Conservation (phyloP, 1,284 basidiomycete species). For the Marasmius fiardii region DNA sequence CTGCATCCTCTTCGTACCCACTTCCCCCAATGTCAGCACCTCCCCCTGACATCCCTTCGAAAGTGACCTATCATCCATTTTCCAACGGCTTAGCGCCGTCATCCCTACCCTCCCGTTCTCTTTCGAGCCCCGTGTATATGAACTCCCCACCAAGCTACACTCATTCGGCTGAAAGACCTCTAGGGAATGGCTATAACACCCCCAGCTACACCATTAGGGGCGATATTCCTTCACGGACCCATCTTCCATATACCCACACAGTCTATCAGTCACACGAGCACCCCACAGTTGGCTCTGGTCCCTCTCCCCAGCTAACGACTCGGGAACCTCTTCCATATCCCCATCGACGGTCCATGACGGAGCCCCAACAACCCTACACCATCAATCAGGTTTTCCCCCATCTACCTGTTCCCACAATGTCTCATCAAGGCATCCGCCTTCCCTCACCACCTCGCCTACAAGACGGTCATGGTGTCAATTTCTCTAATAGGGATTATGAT, state of each 20-base stretch:
- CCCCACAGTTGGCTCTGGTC: conserved; percentile 23
- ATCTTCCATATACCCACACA: conserved; percentile 43
- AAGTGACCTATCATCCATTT: conserved; percentile 33
- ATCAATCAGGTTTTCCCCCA: conserved; percentile 38
- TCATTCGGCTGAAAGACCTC: conserved; percentile 37
- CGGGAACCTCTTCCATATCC: conserved; percentile 27
- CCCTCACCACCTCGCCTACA: conserved; percentile 41
- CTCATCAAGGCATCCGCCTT: conserved; percentile 33
- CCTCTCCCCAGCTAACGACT: conserved; percentile 26
- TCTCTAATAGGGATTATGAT: conserved; percentile 29
- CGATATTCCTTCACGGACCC: conserved; percentile 29
- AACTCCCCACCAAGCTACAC: conserved; percentile 30
- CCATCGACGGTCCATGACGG: conserved; percentile 46
- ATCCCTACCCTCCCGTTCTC: conserved; percentile 31
- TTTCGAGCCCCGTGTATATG: conserved; percentile 31
- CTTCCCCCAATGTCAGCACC: conserved; percentile 36
- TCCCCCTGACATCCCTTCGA: conserved; percentile 28
- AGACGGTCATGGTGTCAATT: conserved; percentile 23
- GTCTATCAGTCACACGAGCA: conserved; percentile 35
- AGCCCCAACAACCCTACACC: conserved; percentile 44
- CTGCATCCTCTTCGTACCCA: conserved; percentile 37
- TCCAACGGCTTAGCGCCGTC: conserved; percentile 32
- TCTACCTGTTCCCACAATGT: conserved; percentile 33
- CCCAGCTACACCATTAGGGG: conserved; percentile 36
- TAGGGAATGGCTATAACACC: conserved; percentile 31